Conservation (phyloP, 371 early-diverging fungal genomes). For the Cokeromyces recurvatus region DNA sequence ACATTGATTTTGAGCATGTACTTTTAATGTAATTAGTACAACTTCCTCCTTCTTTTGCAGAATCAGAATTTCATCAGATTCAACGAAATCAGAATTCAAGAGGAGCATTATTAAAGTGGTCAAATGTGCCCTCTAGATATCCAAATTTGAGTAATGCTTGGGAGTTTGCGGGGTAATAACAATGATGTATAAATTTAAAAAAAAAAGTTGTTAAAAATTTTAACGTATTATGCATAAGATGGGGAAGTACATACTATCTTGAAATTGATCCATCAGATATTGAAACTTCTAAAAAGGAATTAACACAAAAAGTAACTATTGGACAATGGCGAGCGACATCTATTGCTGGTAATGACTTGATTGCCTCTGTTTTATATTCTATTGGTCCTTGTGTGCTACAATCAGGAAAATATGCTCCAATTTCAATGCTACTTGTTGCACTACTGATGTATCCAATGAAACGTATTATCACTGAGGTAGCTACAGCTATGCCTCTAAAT, state of each 20-base stretch:
- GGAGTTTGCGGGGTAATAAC: conserved; percentile 45
- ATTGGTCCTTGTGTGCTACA: conserved; percentile 40
- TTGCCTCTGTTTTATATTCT: conserved; percentile 52
- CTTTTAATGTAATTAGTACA: too few species aligned
- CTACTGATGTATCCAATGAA: conserved; percentile 49
- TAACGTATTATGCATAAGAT: conserved; percentile 12
- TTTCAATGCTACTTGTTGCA: conserved; percentile 45
- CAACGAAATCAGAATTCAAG: conserved; percentile 21
- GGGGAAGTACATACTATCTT: conserved; percentile 45
- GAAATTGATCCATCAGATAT: conserved; percentile 29
- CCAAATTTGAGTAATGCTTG: conserved; percentile 32
- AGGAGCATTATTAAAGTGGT: conserved; percentile 27
- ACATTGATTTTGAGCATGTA: too few species aligned
- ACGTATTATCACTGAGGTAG: conserved; percentile 49
- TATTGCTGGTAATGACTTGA: conserved; percentile 53
- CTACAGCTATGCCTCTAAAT: conserved; percentile 46
- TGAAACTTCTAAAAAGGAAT: conserved; percentile 6
- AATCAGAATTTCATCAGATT: conserved; percentile 40
- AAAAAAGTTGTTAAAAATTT: too few species aligned
- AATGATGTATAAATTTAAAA: too few species aligned
- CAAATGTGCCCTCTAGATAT: conserved; percentile 30
- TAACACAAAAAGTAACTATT: conserved; percentile 14
- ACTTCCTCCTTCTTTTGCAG: conserved; percentile 43
- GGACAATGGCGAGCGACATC: conserved; percentile 50
- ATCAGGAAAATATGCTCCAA: conserved; percentile 52